Evolutionary conservation across 139 green algal genomes (phyloP).

Genomic region (Spirogloea muscicola): DNA sequence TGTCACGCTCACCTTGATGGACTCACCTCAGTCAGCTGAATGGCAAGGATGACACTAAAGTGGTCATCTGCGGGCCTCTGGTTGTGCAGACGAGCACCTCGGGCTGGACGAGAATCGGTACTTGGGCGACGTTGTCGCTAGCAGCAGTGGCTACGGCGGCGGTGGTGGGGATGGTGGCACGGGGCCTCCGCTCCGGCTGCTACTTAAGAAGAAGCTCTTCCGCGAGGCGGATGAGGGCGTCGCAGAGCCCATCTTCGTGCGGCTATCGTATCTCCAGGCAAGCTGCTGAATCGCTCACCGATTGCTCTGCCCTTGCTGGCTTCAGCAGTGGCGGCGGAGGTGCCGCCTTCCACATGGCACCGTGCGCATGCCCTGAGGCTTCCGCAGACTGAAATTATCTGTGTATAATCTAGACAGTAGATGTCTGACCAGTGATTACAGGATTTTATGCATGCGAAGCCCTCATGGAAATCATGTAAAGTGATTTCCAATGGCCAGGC

Average conservation of each 20-base stretch:
- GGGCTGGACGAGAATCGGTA: conserved; percentile 81
- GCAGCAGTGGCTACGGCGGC: conserved; percentile 43
- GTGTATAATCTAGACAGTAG: too few species aligned
- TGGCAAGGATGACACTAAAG: background rate
- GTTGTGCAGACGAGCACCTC: conserved; percentile 73
- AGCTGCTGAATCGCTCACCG: too few species aligned
- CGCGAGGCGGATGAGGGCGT: conserved; percentile 92
- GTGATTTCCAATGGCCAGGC: conserved; percentile 45
- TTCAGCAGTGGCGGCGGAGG: too few species aligned
- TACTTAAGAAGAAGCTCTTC: conserved; percentile 99
- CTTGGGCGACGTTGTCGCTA: conserved; percentile 59
- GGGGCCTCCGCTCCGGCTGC: conserved; percentile 51
- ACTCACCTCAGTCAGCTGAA: background rate
- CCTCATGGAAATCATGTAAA: conserved; percentile 1
- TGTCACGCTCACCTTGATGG: background rate
- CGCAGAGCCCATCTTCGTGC: conserved; percentile 89
- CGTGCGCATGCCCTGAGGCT: too few species aligned
- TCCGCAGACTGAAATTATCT: too few species aligned
- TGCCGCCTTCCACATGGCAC: too few species aligned
- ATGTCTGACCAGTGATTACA: too few species aligned
- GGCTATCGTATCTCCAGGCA: conserved; percentile 84
- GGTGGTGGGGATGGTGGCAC: background rate
- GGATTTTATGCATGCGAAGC: too few species aligned
- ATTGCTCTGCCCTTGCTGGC: too few species aligned
- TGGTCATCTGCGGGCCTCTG: background rate